A percentile compares a stretch with the other conserved stretches of the same genome.
Evolutionary conservation across 805 yeast species (phyloP).

Genomic region (Ogataea dorogensis): DNA sequence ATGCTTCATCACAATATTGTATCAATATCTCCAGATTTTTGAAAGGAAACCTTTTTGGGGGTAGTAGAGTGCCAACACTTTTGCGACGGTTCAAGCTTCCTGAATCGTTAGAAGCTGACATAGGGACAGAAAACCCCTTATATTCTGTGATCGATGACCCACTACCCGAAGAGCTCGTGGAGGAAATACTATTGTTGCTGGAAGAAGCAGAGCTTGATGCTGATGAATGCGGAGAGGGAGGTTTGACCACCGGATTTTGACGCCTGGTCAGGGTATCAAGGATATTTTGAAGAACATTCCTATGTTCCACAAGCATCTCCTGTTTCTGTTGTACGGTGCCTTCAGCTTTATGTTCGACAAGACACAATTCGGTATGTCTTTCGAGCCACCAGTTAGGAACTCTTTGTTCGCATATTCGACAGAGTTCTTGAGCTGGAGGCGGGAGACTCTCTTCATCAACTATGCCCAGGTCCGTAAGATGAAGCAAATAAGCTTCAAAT

Average conservation of each 20-base stretch:
- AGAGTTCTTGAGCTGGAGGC: conserved; percentile 75
- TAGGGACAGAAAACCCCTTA: conserved; percentile 52
- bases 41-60: conserved; percentile 53
- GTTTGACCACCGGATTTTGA: conserved; percentile 17
- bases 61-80: conserved; percentile 42
- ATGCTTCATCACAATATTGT: conserved; percentile 73
- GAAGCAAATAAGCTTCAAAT: conserved; percentile 68
- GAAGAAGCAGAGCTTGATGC: conserved; percentile 28
- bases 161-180: conserved; percentile 20
- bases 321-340: conserved; percentile 74
- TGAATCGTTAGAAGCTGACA: conserved; percentile 23
- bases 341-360: conserved; percentile 78
- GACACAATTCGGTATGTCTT: conserved; percentile 82
- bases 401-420: conserved; percentile 87
- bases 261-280: conserved; percentile 37
- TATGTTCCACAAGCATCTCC: conserved; percentile 74
- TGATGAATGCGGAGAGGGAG: conserved; percentile 23
- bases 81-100: conserved; percentile 33
- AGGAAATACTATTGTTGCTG: conserved; percentile 15
- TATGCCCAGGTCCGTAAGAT: conserved; percentile 61
- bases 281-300: conserved; percentile 45
- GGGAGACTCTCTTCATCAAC: conserved; percentile 67
- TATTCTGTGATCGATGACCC: conserved; percentile 41
- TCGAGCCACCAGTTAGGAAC: conserved; percentile 98
- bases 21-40: conserved; percentile 55